A percentile compares a stretch with the other conserved stretches of the same genome.
Conservation (phyloP, 495 filamentous ascomycete species). For the Hapsidospora chrysogenum region DNA sequence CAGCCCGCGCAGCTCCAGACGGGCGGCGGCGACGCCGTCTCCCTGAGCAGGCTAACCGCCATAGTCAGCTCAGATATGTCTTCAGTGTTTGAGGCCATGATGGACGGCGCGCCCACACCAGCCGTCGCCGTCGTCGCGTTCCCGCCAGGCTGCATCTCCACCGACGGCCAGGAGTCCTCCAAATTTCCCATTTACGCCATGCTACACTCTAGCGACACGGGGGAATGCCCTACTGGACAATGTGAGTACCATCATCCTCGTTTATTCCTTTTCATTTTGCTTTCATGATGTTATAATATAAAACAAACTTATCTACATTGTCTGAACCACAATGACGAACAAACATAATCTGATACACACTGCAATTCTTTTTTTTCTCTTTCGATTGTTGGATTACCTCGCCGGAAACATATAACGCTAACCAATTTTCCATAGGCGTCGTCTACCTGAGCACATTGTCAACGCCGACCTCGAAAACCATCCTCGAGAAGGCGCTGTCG, state of each 20-base stretch:
- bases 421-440: constrained; percentile 39
- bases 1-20: constrained; percentile 20
- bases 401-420: constrained; percentile 20
- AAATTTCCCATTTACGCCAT: constrained; percentile 51
- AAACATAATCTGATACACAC: constrained; percentile 71
- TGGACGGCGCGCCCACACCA: constrained; percentile 58
- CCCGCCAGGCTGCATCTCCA: constrained; percentile 32
- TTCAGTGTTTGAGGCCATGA: constrained; percentile 47
- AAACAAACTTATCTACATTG: constrained; percentile 99
- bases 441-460: constrained; percentile 45
- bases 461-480: constrained; percentile 16
- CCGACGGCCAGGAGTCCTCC: constrained; percentile 15
- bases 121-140: constrained; percentile 63
- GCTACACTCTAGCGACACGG: constrained; percentile 70
- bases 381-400: constrained; percentile 5
- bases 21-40: constrained; percentile 10
- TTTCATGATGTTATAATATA: constrained; percentile 59
- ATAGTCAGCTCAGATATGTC: constrained; percentile 53
- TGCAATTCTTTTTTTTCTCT: constrained; percentile 9
- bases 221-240: constrained; percentile 74
- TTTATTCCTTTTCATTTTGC: constrained; percentile 8
- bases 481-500: constrained; percentile 37
- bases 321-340: constrained; percentile 76
- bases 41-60: constrained; percentile 29
- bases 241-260: constrained; percentile 52